Evolutionary conservation across 306 rosid genomes (phyloP).

Genomic region (Pueraria montana): DNA sequence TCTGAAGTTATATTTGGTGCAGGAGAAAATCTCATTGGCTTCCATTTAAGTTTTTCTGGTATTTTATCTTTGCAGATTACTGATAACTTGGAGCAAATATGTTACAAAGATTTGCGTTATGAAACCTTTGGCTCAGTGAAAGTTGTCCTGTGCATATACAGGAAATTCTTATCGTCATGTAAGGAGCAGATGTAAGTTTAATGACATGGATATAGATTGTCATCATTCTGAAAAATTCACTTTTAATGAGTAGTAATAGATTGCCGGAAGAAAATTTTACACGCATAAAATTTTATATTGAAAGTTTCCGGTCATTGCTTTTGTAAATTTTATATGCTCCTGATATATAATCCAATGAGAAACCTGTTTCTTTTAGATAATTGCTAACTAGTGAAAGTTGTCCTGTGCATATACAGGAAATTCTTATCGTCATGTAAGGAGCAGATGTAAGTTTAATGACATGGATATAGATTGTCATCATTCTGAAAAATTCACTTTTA

Average conservation of each 20-base stretch:
- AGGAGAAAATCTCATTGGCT: conserved; percentile 29
- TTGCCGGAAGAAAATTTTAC: conserved; percentile 37
- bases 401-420: conserved; percentile 78
- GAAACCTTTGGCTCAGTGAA: conserved; percentile 79
- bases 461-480: neutral
- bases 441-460: conserved; percentile 83
- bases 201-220: conserved; percentile 23
- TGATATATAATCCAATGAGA: conserved; percentile 29
- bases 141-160: conserved; percentile 77
- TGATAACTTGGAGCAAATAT: conserved; percentile 77
- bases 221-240: conserved; percentile 19
- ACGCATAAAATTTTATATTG: neutral
- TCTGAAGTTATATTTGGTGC: conserved; percentile 32
- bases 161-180: conserved; percentile 80
- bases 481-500: conserved; percentile 27
- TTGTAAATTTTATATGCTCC: conserved; percentile 14
- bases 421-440: conserved; percentile 80
- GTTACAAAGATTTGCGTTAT: conserved; percentile 88
- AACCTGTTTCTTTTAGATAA: neutral
- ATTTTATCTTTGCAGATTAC: conserved; percentile 71
- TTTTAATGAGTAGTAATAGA: conserved; percentile 10
- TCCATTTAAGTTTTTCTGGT: conserved; percentile 40
- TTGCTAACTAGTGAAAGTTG: conserved; percentile 54
- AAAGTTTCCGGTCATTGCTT: conserved; percentile 20
- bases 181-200: conserved; percentile 92